Base-by-base conservation (phyloP, 2,329 filamentous ascomycete species). In the Neopestalotiopsis rosae region DNA sequence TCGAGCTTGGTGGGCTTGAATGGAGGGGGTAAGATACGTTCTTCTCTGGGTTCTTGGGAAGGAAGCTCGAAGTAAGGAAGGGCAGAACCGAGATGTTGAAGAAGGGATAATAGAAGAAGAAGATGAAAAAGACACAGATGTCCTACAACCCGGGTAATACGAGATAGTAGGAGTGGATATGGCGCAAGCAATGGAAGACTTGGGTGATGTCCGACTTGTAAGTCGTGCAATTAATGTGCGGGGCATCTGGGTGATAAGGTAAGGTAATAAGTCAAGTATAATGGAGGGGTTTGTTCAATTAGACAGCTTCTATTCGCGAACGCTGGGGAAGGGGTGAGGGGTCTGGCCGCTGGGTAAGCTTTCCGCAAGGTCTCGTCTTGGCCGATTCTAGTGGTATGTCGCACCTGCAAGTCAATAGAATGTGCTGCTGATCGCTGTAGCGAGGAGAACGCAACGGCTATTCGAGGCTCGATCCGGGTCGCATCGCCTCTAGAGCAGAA, bases 1-100 rank as follows among this genome's bases (percentile, higher is more conserved):
- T 83, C 84, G 87, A 76, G 88, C 85, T 86, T 91, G 89, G 75
- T 90, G 88, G 62, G 80, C 74, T 77, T 85, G 84, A 74, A 88
- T 79, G 72, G 86, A 81, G 74, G 85, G 81, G 76, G 86, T 86
- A 45, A 89, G 83, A 73, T 90, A 89, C 17, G 81, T 74, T 73
- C 82, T 68, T n/a, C 59, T 34, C 38, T 40, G 68, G 2, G 28
- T 71, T 70, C 52, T 69, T 40, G 69, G 38, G 45, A 52, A n/a
- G 7, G 65, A 81, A 70, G 64, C 32, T 34, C 45, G 61, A 65
- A 38, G 32, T 42, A 61, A 52, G 17, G 42, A 63, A 49, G 45
- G 52, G 40, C 5, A 5, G 20, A 28, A 28, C 24, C n/a, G 61
- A n/a, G 49, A 40, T 38, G 6, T 38, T 3, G 34, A 38, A 38